These are phyloP conservation scores for Pichia pseudocactophila DNA, from an alignment of 805 yeast genomes.

Conservation along the genomic window DNA sequence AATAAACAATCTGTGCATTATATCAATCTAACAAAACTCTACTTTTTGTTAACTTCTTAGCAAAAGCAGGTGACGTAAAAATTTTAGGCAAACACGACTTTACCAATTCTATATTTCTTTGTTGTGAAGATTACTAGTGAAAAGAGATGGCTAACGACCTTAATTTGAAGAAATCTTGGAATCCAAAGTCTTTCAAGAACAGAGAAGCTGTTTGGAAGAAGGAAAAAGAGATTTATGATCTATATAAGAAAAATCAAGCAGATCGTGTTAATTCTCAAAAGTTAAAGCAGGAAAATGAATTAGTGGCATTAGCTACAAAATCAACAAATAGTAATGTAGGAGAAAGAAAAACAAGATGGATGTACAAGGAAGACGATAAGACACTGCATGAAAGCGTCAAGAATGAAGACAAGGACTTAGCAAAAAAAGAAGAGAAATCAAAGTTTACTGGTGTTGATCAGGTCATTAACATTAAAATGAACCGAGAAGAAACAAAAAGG, in stretches of 20 bases:
- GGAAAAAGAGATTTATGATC: slow-evolving; percentile 72
- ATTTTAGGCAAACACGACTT: too few species aligned
- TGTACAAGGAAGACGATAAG: slow-evolving; percentile 53
- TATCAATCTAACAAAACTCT: too few species aligned
- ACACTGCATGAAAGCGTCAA: slow-evolving; percentile 19
- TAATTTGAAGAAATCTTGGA: slow-evolving; percentile 92
- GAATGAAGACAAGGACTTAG: slow-evolving; percentile 49
- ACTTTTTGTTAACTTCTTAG: too few species aligned
- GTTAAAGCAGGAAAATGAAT: slow-evolving; percentile 52
- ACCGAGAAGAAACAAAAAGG: slow-evolving; percentile 1
- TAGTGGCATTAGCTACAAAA: slow-evolving; percentile 31
- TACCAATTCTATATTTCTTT: too few species aligned
- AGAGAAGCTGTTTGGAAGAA: slow-evolving; percentile 75
- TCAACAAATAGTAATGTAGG: slow-evolving; percentile 28
- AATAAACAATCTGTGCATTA: too few species aligned
- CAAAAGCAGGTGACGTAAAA: too few species aligned
- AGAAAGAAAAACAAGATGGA: slow-evolving; percentile 55
- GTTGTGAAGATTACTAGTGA: too few species aligned
- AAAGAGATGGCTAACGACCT: slow-evolving; percentile 56
- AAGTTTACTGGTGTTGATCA: slow-evolving; percentile 9
- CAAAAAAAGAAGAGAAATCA: slow-evolving; percentile 21
- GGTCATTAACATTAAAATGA: slow-evolving; percentile 18
- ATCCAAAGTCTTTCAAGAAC: slow-evolving; percentile 80
- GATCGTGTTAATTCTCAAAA: slow-evolving; percentile 53
- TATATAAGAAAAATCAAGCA: slow-evolving; percentile 54